Percentiles rank a stretch among this genome's conserved stretches.
phyloP scores from a whole-genome alignment of 345 rosid species.

The Arabidopsis thaliana region DNA sequence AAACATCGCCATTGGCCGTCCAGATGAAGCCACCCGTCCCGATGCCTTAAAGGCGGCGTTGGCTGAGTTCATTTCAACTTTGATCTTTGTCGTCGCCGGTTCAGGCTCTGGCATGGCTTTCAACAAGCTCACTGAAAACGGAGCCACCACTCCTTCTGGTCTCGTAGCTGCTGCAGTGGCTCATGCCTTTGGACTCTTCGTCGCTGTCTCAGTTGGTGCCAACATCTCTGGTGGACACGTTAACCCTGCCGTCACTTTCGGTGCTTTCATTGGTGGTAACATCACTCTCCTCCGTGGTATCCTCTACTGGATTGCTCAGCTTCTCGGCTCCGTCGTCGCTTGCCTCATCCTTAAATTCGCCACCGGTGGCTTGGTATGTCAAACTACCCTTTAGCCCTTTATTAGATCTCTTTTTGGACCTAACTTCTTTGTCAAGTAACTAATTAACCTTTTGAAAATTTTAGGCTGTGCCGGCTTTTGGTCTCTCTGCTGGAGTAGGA shows the following conservation, averaged over 20 bases:
- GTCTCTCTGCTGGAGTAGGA: conserved; percentile 73
- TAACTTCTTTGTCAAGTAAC: conserved; percentile 37
- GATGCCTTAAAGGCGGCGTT: conserved; percentile 74
- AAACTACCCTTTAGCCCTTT: neutral
- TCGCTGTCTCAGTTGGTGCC: conserved; percentile 76
- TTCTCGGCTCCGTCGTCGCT: conserved; percentile 81
- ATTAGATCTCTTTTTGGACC: neutral
- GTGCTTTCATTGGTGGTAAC: conserved; percentile 86
- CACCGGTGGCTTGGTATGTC: conserved; percentile 70
- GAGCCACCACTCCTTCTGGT: conserved; percentile 76
- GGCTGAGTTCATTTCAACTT: conserved; percentile 87
- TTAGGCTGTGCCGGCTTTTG: conserved; percentile 66
- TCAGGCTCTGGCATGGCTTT: conserved; percentile 96
- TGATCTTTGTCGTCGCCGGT: conserved; percentile 90
- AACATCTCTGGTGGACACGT: conserved; percentile 97
- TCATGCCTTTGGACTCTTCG: conserved; percentile 82
- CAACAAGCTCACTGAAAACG: conserved; percentile 75
- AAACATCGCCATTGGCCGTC: conserved; percentile 78
- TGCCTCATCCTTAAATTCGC: conserved; percentile 79
- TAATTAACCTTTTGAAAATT: neutral
- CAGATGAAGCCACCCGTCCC: conserved; percentile 69
- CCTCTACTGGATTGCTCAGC: conserved; percentile 90
- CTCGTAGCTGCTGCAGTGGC: conserved; percentile 79
- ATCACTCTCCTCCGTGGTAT: conserved; percentile 86
- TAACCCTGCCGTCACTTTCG: conserved; percentile 92